These are phyloP conservation scores for Aspergillus ibericus DNA, from an alignment of 2,329 filamentous ascomycete species.

Conservation along the genomic window DNA sequence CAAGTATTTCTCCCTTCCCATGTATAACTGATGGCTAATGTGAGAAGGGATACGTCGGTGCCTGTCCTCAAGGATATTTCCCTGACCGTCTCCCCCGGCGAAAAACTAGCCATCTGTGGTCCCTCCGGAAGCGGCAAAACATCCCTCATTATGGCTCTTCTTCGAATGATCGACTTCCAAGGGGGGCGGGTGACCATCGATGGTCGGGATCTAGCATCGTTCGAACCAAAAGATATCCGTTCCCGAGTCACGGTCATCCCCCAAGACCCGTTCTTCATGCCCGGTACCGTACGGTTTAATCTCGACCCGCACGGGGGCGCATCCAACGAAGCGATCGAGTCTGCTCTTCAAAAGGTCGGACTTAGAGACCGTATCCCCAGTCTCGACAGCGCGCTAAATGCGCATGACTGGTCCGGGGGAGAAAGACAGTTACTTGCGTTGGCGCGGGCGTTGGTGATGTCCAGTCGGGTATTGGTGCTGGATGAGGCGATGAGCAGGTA, in stretches of 20 bases:
- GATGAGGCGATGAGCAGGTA: slow-evolving; percentile 25
- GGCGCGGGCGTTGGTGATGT: slow-evolving; percentile 60
- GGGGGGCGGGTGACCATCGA: slow-evolving; percentile 25
- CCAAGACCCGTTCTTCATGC: slow-evolving; percentile 27
- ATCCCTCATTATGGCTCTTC: slow-evolving; percentile 21
- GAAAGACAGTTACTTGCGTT: slow-evolving; percentile 72
- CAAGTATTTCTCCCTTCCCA: not conserved
- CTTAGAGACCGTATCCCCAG: slow-evolving; percentile 27
- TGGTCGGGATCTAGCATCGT: slow-evolving; percentile 18
- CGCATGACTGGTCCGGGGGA: slow-evolving; percentile 63
- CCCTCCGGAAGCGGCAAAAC: slow-evolving; percentile 22
- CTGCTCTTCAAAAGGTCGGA: slow-evolving; percentile 12
- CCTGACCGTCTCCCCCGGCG: not conserved
- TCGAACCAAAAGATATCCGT: slow-evolving; percentile 14
- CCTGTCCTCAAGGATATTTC: not conserved
- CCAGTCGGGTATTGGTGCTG: slow-evolving; percentile 13
- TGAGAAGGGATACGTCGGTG: not conserved
- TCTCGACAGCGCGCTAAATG: slow-evolving; percentile 33
- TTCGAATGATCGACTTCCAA: slow-evolving; percentile 30
- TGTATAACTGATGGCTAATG: too few species aligned
- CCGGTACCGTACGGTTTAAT: slow-evolving; percentile 28
- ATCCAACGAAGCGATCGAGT: not conserved
- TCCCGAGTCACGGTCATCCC: slow-evolving; percentile 26
- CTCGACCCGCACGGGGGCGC: slow-evolving; percentile 25
- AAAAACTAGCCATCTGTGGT: slow-evolving; percentile 16